Conservation (phyloP, 768 basidiomycete species). For the Russula vinacea region DNA sequence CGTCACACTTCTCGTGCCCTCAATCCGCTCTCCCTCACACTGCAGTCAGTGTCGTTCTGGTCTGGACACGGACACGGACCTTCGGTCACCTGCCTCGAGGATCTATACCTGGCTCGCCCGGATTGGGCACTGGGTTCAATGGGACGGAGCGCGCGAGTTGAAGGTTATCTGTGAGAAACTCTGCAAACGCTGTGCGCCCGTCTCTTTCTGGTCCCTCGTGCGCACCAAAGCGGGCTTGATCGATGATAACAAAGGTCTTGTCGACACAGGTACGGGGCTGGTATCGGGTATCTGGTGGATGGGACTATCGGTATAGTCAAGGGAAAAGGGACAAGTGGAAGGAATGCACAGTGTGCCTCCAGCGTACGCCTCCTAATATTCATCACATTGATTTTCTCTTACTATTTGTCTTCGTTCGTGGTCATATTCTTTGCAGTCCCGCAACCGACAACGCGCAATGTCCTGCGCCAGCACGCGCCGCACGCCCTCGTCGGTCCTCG, state of each 20-base stretch:
- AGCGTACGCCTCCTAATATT: slow-evolving; percentile 57
- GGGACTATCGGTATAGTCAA: slow-evolving; percentile 90
- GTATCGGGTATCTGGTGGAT: too few species aligned
- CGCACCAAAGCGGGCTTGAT: slow-evolving; percentile 94
- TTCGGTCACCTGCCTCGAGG: slow-evolving; percentile 87
- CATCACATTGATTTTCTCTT: slow-evolving; percentile 7
- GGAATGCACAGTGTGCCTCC: slow-evolving; percentile 87
- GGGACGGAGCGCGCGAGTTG: slow-evolving; percentile 65
- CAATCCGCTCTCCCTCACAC: slow-evolving; percentile 63
- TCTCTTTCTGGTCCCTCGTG: slow-evolving; percentile 42
- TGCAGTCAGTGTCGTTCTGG: slow-evolving; percentile 78
- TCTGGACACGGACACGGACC: slow-evolving; percentile 94
- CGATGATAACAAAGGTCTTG: slow-evolving; percentile 72
- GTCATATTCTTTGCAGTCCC: slow-evolving; percentile 87
- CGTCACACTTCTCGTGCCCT: slow-evolving; percentile 79
- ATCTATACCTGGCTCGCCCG: slow-evolving; percentile 81
- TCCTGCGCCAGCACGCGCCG: slow-evolving; percentile 78
- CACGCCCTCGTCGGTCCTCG: slow-evolving; percentile 78
- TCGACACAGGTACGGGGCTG: slow-evolving; percentile 65
- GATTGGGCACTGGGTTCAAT: slow-evolving; percentile 78
- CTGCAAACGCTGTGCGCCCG: slow-evolving; percentile 70
- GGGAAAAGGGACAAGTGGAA: slow-evolving; percentile 90
- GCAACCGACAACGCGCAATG: slow-evolving; percentile 67
- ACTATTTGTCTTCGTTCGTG: slow-evolving; percentile 41
- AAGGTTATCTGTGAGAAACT: slow-evolving; percentile 77